Percentiles rank a stretch among this genome's conserved stretches.
phyloP scores from a whole-genome alignment of 805 yeast genomes.

The Teunomyces tritomae region DNA sequence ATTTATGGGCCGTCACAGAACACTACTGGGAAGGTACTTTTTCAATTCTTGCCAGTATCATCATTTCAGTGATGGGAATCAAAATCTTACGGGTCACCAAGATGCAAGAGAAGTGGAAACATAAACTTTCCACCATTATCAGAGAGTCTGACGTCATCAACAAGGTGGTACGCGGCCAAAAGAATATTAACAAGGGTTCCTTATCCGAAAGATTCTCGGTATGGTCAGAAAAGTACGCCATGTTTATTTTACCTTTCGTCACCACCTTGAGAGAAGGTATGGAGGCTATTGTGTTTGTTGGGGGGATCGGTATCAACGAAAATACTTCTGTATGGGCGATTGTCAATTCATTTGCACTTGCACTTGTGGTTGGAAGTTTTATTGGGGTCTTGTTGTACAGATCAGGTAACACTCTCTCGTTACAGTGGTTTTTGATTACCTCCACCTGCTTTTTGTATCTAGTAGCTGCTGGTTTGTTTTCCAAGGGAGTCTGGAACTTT shows the following conservation, averaged over 20 bases:
- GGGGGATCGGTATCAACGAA: constrained; percentile 65
- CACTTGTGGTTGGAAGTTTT: constrained; percentile 54
- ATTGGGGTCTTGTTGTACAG: constrained; percentile 69
- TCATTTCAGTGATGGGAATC: constrained; percentile 46
- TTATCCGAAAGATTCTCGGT: constrained; percentile 10
- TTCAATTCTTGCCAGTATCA: constrained; percentile 42
- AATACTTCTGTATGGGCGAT: constrained; percentile 34
- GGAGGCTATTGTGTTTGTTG: constrained; percentile 88
- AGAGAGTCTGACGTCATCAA: constrained; percentile 20
- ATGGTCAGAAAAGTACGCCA: constrained; percentile 56
- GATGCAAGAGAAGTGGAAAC: constrained; percentile 45
- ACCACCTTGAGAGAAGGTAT: constrained; percentile 87
- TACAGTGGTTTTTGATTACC: constrained; percentile 68
- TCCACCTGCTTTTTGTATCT: constrained; percentile 80
- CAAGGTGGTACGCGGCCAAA: constrained; percentile 11
- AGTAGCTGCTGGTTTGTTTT: constrained; percentile 83
- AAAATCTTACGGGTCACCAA: constrained; percentile 43
- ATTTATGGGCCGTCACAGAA: constrained; percentile 45
- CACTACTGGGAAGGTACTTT: constrained; percentile 50
- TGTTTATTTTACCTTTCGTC: constrained; percentile 76
- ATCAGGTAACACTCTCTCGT: constrained; percentile 75
- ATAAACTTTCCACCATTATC: constrained; percentile 32
- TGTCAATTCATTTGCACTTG: constrained; percentile 61
- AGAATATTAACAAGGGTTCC: constrained; percentile 1
- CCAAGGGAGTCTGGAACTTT: constrained; percentile 87